A percentile compares a stretch with the other conserved stretches of the same genome.
Conservation (phyloP, 225 moss, liverwort and hornwort species). For the Neckera pumila region DNA sequence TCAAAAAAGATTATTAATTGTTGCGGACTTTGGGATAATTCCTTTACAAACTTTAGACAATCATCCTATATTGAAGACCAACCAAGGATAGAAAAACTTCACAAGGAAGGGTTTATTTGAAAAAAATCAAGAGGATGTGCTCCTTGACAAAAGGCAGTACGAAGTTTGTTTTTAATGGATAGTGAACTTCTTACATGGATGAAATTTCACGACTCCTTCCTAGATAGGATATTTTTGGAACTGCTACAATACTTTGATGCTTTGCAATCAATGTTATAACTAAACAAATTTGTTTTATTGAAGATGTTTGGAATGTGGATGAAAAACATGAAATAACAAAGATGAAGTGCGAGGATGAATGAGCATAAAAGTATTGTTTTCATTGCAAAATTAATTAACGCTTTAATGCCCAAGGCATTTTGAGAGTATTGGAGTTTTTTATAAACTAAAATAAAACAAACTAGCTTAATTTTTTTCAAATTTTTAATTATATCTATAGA, state of each 20-base stretch:
- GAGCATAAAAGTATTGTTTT: not conserved
- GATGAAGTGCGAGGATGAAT: too few relatives aligned
- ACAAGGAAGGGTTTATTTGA: not conserved
- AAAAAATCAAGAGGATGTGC: not conserved
- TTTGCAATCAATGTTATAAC: accelerated
- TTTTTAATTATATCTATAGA: not conserved
- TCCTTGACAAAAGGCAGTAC: not conserved
- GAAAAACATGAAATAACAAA: not conserved
- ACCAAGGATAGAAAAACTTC: accelerated
- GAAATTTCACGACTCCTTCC: not conserved
- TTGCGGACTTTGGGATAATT: not conserved
- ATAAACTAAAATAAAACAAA: not conserved
- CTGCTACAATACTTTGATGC: not conserved
- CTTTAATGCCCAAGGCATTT: not conserved
- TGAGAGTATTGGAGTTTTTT: not conserved
- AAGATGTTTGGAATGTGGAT: not conserved
- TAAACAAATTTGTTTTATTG: not conserved
- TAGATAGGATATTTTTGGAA: not conserved
- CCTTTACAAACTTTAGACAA: accelerated
- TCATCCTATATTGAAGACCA: not conserved
- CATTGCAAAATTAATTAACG: not conserved
- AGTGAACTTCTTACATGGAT: not conserved
- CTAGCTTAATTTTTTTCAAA: not conserved
- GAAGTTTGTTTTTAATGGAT: not conserved
- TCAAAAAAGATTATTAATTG: accelerated